Base-by-base conservation (phyloP, 2,329 filamentous ascomycete species). In the Lachnellula cervina region DNA sequence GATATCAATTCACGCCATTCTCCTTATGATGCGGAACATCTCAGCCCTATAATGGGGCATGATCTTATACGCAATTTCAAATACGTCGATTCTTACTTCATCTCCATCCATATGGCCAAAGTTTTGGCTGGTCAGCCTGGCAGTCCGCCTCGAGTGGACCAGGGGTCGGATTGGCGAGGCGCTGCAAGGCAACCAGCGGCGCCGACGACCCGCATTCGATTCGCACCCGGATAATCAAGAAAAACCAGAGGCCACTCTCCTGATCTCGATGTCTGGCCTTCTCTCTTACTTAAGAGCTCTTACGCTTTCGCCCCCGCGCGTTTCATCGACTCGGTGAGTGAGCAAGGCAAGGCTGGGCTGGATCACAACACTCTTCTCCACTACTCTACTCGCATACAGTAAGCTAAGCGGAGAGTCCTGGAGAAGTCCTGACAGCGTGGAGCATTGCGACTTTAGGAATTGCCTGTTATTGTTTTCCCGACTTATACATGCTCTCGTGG, bases 401-500 rank as follows among this genome's bases (percentile, higher is more conserved):
- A 49, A 51, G 46, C 37, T 28, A 56, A 57, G 56, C 51, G 49
- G 54, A 38, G 50, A 63, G 59, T 63, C 59, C 61, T 61, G 51
- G 43, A 52, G 45, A 28, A 61, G 59, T 63, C 61, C 59, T 61
- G 57, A 51, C 52, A 54, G 34, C 38, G 43, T 51, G 34, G 48
- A 55, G 54, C 28, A 19, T 51, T 23, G 42, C 54, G 44, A 51
- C 49, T 42, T 19, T 35, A 35, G 11, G 16, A 51, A 48, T 52
- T 35, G 14, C n/a, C 16, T 14, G 14, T n/a, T 38, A n/a, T 35
- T 47, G 35, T 35, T 48, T 48, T 49, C 34, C 40, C 50, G 48
- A 62, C 58, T 59, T 59, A 63, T 62, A 61, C 52, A 52, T 47
- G 45, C 54, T 47, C 28, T 51, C 45, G 60, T 64, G 62, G 60